A percentile compares a stretch with the other conserved stretches of the same genome.
These are phyloP conservation scores for Neurospora sp. DNA, from an alignment of 495 filamentous ascomycete species.

Conservation along the genomic window DNA sequence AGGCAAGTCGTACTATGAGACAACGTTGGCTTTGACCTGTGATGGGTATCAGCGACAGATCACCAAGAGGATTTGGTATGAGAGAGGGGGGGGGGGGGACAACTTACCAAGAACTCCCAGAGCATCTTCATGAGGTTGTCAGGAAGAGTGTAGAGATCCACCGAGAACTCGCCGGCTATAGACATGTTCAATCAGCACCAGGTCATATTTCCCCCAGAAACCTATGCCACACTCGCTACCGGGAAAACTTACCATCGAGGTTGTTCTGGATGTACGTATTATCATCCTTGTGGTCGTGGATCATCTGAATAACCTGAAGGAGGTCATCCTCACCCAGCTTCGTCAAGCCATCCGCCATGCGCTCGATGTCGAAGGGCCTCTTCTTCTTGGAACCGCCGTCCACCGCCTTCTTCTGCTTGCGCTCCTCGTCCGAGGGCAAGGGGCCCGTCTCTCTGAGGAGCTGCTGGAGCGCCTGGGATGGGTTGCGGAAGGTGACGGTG, in stretches of 20 bases:
- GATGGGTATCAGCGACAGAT: not conserved
- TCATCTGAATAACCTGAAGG: conserved; percentile 90
- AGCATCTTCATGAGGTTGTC: conserved; percentile 77
- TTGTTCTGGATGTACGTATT: conserved; percentile 97
- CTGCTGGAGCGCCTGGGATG: conserved; percentile 67
- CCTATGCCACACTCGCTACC: not conserved
- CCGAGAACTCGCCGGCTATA: conserved; percentile 91
- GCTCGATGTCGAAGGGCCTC: conserved; percentile 87
- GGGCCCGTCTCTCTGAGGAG: conserved; percentile 72
- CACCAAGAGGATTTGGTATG: not conserved
- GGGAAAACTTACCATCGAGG: conserved; percentile 61
- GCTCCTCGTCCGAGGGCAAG: conserved; percentile 60
- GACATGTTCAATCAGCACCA: conserved; percentile 2
- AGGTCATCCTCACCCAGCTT: conserved; percentile 52
- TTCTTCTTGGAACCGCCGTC: conserved; percentile 69
- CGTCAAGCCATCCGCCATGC: conserved; percentile 64
- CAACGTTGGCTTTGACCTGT: conserved; percentile 17
- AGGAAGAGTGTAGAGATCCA: conserved; percentile 92
- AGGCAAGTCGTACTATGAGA: conserved; percentile 6
- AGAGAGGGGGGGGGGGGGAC: not conserved
- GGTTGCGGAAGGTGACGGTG: conserved; percentile 78
- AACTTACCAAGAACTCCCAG: conserved; percentile 65
- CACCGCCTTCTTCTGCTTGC: conserved; percentile 46
- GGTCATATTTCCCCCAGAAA: not conserved
- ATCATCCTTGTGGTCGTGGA: conserved; percentile 87